Percentiles rank a stretch among this genome's conserved stretches.
Conservation (phyloP, 148 eudicot genomes). For the Rhododendron griersonianum region DNA sequence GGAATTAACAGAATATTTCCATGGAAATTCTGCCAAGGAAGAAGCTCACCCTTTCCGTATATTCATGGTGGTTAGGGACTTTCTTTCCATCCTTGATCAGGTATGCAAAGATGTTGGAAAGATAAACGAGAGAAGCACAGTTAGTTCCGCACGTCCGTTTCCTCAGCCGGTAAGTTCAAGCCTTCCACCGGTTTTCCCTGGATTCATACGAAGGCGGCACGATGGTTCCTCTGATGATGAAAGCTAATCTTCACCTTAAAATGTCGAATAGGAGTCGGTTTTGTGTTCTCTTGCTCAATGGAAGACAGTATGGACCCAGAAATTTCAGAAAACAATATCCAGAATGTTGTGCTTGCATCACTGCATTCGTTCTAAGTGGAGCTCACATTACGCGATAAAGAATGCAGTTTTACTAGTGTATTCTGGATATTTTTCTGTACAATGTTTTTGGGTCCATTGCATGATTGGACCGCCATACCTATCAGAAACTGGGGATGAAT, state of each 20-base stretch:
- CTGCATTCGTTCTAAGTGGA: neutral
- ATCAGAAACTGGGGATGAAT: neutral
- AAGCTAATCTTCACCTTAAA: constrained; percentile 1
- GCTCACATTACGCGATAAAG: neutral
- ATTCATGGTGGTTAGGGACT: constrained; percentile 84
- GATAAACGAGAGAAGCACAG: constrained; percentile 58
- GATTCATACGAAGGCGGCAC: constrained; percentile 20
- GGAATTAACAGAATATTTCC: constrained; percentile 75
- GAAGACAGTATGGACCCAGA: neutral
- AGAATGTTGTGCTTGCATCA: neutral
- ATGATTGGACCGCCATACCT: neutral
- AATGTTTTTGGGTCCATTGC: neutral
- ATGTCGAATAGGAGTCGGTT: neutral
- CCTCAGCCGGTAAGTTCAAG: constrained; percentile 30
- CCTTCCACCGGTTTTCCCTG: constrained; percentile 47
- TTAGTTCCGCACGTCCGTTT: constrained; percentile 36
- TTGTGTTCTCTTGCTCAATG: neutral
- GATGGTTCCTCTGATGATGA: constrained; percentile 30
- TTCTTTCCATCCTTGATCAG: constrained; percentile 60
- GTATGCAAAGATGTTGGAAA: constrained; percentile 90
- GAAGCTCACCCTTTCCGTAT: constrained; percentile 68
- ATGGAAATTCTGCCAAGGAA: constrained; percentile 64
- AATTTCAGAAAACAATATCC: neutral
- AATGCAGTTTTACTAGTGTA: neutral
- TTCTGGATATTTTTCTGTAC: neutral